Base-by-base conservation (phyloP, 768 basidiomycete species). In the Amanita brunnescens region DNA sequence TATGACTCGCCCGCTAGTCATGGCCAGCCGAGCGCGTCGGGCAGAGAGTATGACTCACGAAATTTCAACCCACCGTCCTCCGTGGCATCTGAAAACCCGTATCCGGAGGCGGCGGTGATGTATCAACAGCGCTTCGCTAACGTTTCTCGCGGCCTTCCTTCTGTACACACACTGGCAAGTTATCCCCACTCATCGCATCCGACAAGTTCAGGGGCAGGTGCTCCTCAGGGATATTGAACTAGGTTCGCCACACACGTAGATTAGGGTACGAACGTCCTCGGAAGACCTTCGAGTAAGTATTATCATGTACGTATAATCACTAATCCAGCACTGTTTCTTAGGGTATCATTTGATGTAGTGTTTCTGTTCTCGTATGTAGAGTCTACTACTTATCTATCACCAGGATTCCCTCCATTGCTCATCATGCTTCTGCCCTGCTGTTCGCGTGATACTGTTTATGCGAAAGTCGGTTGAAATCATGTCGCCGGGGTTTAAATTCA, bases 141-240 rank as follows among this genome's bases (percentile, higher is more conserved):
- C 33, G 50, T 54, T 21, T 52, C 57, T 16, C 55, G 57, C 21
- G 57, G 47, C 6, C 59, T 65, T 21, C 64, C 64, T 1, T 59
- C 63, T 18, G 61, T 65, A 7, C 62, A 64, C 44, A 54, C 62
- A 14, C 54, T 58, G 32, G 40, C 61, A 8, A 60, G 58, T 20
- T 68, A 65, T 53, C 50, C 62, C 34, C 53, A 59, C 6, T 49
- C 62, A 5, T 56, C 61, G 12, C 59, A 61, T 16, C 58, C 57
- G 20, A 52, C 58, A 33, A 55, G 54, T 41, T 56, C 61, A 29
- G 61, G 56, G 9, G 51, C 58, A 13, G 33, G 35, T 13, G 49
- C 38, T 12, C 24, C 52, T 26, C 34, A 34, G 21, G 47, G 47
- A 34, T 51, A 34, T 24, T 49, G 49, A 51, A n/a, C 42, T 18